Evolutionary conservation across 2,329 filamentous ascomycete species (phyloP).

Genomic region (Penicillium sp.): DNA sequence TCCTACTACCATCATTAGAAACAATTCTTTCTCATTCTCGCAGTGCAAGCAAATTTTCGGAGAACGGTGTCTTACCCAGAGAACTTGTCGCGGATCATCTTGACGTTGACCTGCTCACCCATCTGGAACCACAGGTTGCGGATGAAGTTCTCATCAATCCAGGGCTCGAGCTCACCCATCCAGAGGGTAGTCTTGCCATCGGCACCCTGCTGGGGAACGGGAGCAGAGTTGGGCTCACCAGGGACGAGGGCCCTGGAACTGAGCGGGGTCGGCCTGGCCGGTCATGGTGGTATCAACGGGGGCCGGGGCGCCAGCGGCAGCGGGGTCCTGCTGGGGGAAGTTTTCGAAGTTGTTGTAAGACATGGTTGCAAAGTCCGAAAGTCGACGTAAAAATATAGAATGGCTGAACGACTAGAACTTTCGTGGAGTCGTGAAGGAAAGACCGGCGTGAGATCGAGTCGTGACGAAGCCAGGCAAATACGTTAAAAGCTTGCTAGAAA

Average conservation of each 20-base stretch:
- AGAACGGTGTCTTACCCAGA: slow-evolving; percentile 69
- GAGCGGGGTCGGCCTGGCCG: slow-evolving; percentile 58
- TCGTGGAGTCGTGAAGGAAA: slow-evolving; percentile 46
- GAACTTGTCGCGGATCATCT: slow-evolving; percentile 99
- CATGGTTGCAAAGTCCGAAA: slow-evolving; percentile 51
- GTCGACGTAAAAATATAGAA: slow-evolving; percentile 32
- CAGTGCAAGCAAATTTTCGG: neutral
- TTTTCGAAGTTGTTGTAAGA: slow-evolving; percentile 67
- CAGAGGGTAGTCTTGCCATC: slow-evolving; percentile 60
- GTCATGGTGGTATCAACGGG: slow-evolving; percentile 57
- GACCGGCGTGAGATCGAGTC: slow-evolving; percentile 38
- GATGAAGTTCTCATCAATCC: slow-evolving; percentile 99
- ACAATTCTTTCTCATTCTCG: slow-evolving; percentile 18
- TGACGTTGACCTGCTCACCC: slow-evolving; percentile 94
- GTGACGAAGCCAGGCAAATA: slow-evolving; percentile 29
- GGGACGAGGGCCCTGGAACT: slow-evolving; percentile 52
- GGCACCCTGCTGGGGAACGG: slow-evolving; percentile 52
- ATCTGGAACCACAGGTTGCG: slow-evolving; percentile 93
- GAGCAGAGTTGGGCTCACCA: slow-evolving; percentile 43
- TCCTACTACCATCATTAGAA: slow-evolving; percentile 55
- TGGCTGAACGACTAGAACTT: slow-evolving; percentile 36
- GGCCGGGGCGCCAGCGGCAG: slow-evolving; percentile 48
- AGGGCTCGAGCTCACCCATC: slow-evolving; percentile 99
- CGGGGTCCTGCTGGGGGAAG: slow-evolving; percentile 61
- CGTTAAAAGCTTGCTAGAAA: slow-evolving; percentile 27